Evolutionary conservation across 768 basidiomycete species (phyloP).

Genomic region (Brasilioporus rufonigricans): DNA sequence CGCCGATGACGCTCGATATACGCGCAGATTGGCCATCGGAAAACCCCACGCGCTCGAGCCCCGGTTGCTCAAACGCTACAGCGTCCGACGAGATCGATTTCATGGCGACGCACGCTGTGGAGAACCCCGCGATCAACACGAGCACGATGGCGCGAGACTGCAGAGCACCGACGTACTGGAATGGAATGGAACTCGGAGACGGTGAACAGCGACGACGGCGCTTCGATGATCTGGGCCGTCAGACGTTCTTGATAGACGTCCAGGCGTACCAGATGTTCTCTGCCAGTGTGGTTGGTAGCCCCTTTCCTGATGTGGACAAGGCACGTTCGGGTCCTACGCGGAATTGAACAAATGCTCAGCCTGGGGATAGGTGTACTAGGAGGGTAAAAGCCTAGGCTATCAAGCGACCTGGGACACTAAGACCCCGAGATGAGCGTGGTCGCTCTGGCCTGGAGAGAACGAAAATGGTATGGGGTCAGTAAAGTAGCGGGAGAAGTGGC

Average conservation of each 20-base stretch:
- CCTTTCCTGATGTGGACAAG: not conserved
- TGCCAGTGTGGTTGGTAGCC: no score
- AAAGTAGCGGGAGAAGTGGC: slow-evolving; percentile 37
- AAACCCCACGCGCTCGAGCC: no score
- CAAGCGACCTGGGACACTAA: not conserved
- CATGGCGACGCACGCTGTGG: slow-evolving; percentile 14
- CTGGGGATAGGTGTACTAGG: not conserved
- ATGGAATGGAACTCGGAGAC: slow-evolving; percentile 47
- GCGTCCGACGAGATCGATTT: slow-evolving; percentile 41
- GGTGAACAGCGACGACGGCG: slow-evolving; percentile 17
- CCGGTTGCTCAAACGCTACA: no score
- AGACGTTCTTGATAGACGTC: not conserved
- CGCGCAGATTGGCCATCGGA: no score
- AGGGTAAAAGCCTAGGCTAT: not conserved
- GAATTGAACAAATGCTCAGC: not conserved
- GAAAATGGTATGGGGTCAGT: slow-evolving; percentile 35
- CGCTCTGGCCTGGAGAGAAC: slow-evolving; percentile 40
- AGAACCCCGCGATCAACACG: slow-evolving; percentile 20
- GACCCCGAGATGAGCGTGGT: slow-evolving; percentile 35
- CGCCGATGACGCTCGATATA: no score
- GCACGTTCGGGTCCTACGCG: not conserved
- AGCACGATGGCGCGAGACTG: not conserved
- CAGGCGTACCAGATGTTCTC: no score
- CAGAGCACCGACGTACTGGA: slow-evolving; percentile 23
- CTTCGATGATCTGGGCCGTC: slow-evolving; percentile 42